Percentiles rank a stretch among this genome's conserved stretches.
These are phyloP conservation scores for Echium plantagineum DNA, from an alignment of 257 asterid species.

Conservation along the genomic window DNA sequence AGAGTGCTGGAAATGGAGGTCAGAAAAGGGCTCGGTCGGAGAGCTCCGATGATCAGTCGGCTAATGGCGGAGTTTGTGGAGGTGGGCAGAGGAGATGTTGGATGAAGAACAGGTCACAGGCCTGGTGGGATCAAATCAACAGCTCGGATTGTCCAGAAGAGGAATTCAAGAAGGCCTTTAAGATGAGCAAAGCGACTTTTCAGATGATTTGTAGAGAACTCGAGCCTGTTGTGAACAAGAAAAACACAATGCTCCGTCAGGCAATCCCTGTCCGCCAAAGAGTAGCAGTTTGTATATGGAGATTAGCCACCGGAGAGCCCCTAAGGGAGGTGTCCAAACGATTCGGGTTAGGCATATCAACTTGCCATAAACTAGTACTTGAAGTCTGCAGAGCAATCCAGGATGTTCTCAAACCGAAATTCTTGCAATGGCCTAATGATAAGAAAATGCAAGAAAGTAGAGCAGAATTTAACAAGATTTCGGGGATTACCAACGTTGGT, in stretches of 20 bases:
- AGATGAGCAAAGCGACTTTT: slow-evolving; percentile 64
- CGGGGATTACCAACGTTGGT: slow-evolving; percentile 45
- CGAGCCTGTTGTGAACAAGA: slow-evolving; percentile 54
- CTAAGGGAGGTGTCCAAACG: slow-evolving; percentile 77
- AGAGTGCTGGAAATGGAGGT: neutral
- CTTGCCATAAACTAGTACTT: slow-evolving; percentile 77
- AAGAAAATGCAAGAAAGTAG: slow-evolving; percentile 20
- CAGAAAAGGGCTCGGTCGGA: neutral
- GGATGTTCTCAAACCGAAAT: slow-evolving; percentile 54
- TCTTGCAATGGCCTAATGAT: slow-evolving; percentile 64
- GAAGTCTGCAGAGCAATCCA: slow-evolving; percentile 70
- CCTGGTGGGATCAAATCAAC: slow-evolving; percentile 61
- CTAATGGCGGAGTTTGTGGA: neutral
- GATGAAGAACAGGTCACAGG: slow-evolving; percentile 73
- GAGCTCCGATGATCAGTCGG: neutral
- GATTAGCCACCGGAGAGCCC: slow-evolving; percentile 83
- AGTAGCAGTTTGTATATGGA: slow-evolving; percentile 82
- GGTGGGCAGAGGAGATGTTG: slow-evolving; percentile 46
- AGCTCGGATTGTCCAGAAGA: slow-evolving; percentile 45
- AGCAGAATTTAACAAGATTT: slow-evolving; percentile 21
- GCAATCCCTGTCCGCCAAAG: slow-evolving; percentile 90
- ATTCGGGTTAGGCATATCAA: slow-evolving; percentile 76
- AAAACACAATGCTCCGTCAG: slow-evolving; percentile 64
- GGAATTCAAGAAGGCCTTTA: slow-evolving; percentile 50
- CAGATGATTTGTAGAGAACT: slow-evolving; percentile 55